Base-by-base conservation (phyloP, 495 filamentous ascomycete species). In the Clohesyomyces aquaticus region DNA sequence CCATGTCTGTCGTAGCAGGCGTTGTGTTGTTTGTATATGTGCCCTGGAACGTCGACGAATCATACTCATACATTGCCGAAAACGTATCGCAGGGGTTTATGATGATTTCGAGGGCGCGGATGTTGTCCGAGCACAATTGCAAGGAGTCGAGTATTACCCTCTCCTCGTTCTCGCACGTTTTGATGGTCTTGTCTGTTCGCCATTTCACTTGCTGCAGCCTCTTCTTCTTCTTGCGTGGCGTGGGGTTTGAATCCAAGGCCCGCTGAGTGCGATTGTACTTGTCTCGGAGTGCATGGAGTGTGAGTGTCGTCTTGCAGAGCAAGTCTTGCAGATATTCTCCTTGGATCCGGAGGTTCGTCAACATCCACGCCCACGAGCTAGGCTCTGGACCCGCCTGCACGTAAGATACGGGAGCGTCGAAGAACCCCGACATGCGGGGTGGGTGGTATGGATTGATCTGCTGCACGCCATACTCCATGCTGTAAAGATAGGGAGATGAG, bases 161-260 rank as follows among this genome's bases (percentile, higher is more conserved):
- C 41, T 69, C 61, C 42, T 69, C 66, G 28, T 65, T 61, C 27
- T 69, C 66, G 46, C 66, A 61, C 16, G 61, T 69, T 43, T 65
- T 46, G 38, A 69, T 69, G 9, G 66, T 65, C 66, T 69, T 69
- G 55, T 27, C 51, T 18, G 61, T 69, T 22, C 57, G 25, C 66
- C 66, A 69, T 32, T n/a, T n/a, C 38, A 26, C 25, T 60, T 65
- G 26, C n/a, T 69, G 66, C 57, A 41, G 25, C 14, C 65, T 61
- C 61, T 64, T 65, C 46, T 69, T 69, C 56, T 56, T 60, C 52
- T 65, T 69, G 19, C 61, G 41, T 6, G 66, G 55, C 2, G 28
- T 18, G 2, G 49, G 66, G 22, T 42, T 61, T 12, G 23, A n/a
- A 22, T 22, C 27, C 19, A 69, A 23, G 6, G 51, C 42, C 8